Percentiles rank a stretch among this genome's conserved stretches.
Evolutionary conservation across 805 yeast genomes (phyloP).

Genomic region (Starmerella cellae): DNA sequence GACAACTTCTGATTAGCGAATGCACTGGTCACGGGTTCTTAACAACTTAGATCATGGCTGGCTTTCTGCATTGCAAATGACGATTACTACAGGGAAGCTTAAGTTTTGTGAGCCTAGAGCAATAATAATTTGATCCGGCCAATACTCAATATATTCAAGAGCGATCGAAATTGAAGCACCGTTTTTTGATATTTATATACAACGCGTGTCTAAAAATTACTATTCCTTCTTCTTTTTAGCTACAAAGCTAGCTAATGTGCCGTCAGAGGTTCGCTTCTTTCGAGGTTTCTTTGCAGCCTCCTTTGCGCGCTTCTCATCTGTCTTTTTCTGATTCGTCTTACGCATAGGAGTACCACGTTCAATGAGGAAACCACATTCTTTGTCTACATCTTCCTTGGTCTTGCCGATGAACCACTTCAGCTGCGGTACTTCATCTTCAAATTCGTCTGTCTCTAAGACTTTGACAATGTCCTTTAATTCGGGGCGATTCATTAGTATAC

Average conservation of each 20-base stretch:
- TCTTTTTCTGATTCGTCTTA: slow-evolving; percentile 51
- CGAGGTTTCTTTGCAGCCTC: slow-evolving; percentile 1
- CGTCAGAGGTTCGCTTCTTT: neutral
- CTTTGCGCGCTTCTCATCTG: slow-evolving; percentile 40
- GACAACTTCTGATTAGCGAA: too few species aligned
- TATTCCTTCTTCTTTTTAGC: slow-evolving; percentile 1
- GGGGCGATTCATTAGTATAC: slow-evolving; percentile 57
- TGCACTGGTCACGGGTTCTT: too few species aligned
- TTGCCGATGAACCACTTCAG: slow-evolving; percentile 69
- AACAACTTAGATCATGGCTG: too few species aligned
- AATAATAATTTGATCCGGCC: too few species aligned
- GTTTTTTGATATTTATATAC: too few species aligned
- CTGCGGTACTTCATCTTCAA: slow-evolving; percentile 54
- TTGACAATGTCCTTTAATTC: slow-evolving; percentile 59
- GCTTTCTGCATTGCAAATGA: too few species aligned
- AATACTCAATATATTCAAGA: too few species aligned
- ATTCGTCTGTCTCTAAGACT: slow-evolving; percentile 58
- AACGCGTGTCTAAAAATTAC: too few species aligned
- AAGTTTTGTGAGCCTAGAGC: too few species aligned
- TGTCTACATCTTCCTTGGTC: slow-evolving; percentile 37
- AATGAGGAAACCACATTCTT: slow-evolving; percentile 38
- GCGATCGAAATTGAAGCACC: too few species aligned
- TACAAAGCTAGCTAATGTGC: slow-evolving; percentile 1
- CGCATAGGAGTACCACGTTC: slow-evolving; percentile 56
- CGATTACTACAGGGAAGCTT: too few species aligned